phyloP scores from a whole-genome alignment of 2,329 filamentous ascomycete species.

The Aureobasidium lini region DNA sequence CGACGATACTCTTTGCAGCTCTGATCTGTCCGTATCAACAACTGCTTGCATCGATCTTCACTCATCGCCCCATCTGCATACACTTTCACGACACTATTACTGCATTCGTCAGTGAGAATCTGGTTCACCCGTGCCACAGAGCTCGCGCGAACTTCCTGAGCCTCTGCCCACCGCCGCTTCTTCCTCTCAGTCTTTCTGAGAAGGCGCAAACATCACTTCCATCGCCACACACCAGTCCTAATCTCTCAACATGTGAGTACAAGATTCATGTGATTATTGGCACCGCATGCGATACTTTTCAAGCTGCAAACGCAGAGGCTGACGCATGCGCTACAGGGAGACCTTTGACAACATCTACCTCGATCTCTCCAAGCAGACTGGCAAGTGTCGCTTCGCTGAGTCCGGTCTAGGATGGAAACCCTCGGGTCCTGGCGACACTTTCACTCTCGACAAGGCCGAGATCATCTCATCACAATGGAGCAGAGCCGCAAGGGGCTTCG shows the following conservation, averaged over 20 bases:
- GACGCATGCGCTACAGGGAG: slow-evolving; percentile 49
- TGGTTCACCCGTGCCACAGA: background rate
- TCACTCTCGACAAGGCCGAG: slow-evolving; percentile 82
- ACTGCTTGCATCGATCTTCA: background rate
- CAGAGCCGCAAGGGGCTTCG: slow-evolving; percentile 81
- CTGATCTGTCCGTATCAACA: background rate
- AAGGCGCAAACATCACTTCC: background rate
- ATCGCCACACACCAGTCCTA: background rate
- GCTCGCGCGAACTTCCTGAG: background rate
- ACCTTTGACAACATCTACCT: slow-evolving; percentile 97
- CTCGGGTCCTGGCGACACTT: slow-evolving; percentile 76
- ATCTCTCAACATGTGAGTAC: background rate
- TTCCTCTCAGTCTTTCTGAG: background rate
- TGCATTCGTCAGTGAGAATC: background rate
- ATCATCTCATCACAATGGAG: slow-evolving; percentile 91
- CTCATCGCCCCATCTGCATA: background rate
- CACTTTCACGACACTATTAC: background rate
- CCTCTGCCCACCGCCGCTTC: background rate
- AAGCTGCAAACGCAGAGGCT: background rate
- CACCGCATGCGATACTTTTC: background rate
- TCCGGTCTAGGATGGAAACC: slow-evolving; percentile 95
- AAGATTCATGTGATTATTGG: too few relatives aligned
- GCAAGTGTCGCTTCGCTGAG: slow-evolving; percentile 91
- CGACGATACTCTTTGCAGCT: background rate
- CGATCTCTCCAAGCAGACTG: slow-evolving; percentile 84